Conservation (phyloP, 805 yeast species). For the Kodamaea lidongshanica region DNA sequence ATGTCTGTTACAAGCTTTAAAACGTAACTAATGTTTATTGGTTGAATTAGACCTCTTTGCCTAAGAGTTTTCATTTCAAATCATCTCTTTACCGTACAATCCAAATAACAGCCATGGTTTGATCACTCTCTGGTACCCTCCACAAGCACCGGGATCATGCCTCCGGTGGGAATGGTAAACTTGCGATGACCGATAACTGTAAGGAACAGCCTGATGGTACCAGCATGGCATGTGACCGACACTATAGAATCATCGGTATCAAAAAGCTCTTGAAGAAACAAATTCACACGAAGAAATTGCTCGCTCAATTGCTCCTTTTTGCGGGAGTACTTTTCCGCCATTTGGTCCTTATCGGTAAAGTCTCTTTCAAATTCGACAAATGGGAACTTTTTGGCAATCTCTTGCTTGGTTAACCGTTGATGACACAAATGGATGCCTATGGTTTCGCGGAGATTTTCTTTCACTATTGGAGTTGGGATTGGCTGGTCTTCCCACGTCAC, state of each 20-base stretch:
- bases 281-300: slow-evolving; percentile 17
- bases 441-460: slow-evolving; percentile 20
- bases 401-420: slow-evolving; percentile 15
- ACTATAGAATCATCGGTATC: slow-evolving; percentile 12
- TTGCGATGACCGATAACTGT: slow-evolving; percentile 24
- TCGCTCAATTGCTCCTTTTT: slow-evolving; percentile 15
- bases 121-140: slow-evolving; percentile 14
- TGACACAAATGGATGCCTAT: slow-evolving; percentile 23
- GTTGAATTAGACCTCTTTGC: too few species aligned
- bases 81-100: too few species aligned
- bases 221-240: slow-evolving; percentile 23
- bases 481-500: slow-evolving; percentile 18
- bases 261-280: slow-evolving; percentile 18
- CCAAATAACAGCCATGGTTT: too few species aligned
- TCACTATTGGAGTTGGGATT: slow-evolving; percentile 14
- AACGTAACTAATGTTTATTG: too few species aligned
- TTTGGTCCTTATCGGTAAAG: slow-evolving; percentile 17
- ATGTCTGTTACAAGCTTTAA: too few species aligned
- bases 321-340: slow-evolving; percentile 7
- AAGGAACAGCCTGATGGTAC: slow-evolving; percentile 21
- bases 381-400: slow-evolving; percentile 13
- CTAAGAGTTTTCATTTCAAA: too few species aligned
- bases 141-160: slow-evolving; percentile 24
- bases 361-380: slow-evolving; percentile 15
- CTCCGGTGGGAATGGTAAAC: slow-evolving; percentile 25